A percentile compares a stretch with the other conserved stretches of the same genome.
Evolutionary conservation across 257 asterid genomes (phyloP).

Genomic region (Scutellaria minor): DNA sequence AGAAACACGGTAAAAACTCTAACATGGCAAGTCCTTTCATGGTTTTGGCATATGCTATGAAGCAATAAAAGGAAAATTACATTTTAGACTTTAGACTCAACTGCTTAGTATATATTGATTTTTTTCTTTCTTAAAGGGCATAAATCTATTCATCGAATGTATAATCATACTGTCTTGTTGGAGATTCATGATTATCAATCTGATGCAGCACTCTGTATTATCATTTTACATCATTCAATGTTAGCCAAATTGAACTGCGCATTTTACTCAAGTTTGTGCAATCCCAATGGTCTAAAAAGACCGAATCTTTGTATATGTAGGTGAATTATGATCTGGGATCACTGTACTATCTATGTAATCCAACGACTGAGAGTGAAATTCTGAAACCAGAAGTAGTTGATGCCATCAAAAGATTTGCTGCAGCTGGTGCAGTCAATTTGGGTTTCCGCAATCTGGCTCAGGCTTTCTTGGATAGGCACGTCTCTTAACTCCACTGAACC

Average conservation of each 20-base stretch:
- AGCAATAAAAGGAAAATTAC: background rate
- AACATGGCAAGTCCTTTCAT: background rate
- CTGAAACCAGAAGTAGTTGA: conserved; percentile 82
- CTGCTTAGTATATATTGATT: background rate
- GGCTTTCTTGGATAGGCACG: conserved; percentile 74
- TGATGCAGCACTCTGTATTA: background rate
- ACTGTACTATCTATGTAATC: conserved; percentile 72
- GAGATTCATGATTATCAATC: background rate
- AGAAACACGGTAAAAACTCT: conserved; percentile 71
- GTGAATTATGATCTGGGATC: conserved; percentile 80
- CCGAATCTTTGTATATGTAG: conserved; percentile 43
- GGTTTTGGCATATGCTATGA: conserved; percentile 16
- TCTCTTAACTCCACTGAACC: background rate
- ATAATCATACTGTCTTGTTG: background rate
- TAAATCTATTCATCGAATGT: background rate
- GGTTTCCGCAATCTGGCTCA: conserved; percentile 79
- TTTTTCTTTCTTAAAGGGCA: conserved; percentile 1
- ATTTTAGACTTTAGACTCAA: background rate
- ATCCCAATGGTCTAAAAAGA: conserved; percentile 7
- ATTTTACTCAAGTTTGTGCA: background rate
- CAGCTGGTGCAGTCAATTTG: conserved; percentile 57
- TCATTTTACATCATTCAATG: background rate
- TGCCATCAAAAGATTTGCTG: conserved; percentile 70
- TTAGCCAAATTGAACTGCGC: background rate
- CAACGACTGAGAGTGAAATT: conserved; percentile 61